Evolutionary conservation across 805 yeast species (phyloP), one percentile per base, ranked within the genome.

Genomic region (Pichia cabralensis): DNA sequence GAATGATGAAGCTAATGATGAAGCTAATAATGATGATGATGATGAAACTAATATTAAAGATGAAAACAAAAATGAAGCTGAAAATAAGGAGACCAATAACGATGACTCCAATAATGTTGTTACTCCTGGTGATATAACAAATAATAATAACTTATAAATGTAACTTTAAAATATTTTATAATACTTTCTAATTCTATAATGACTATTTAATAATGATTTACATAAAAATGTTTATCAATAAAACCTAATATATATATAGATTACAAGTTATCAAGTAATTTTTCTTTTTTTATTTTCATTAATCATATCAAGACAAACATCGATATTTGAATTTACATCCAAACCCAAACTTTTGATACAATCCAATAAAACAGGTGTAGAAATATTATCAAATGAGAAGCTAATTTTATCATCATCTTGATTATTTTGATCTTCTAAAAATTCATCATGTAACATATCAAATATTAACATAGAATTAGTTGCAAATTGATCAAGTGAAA

Each of bases 371-470:
- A 30, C 24, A n/a, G 12, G 4, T 1, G 37, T 13, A 18, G 21
- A 11, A 11, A 37, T 25, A 8, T 21, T 12, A 2, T 37, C 37
- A 27, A 37, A 33, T 2, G 40, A 33, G 15, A 33, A 33, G 16
- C 37, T 34, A 11, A 33, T 13, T 6, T 14, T 14, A 14, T 29
- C 36, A 16, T 28, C 24, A 2, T 28, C 13, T 15, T 14, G 4
- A 11, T 24, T 15, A 13, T 18, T 20, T n/a, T n/a, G n/a, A n/a
- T n/a, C n/a, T 14, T 37, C 40, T 9, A 37, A 19, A 25, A 33
- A 37, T 14, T 37, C 35, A 30, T 33, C 40, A 30, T 33, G 40
- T 20, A 37, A 37, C 11, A 27, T 24, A 27, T 37, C 40, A 23
- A 37, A 37, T 13, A 37, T 33, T 8, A 37, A 19, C 37, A 33